A percentile compares a stretch with the other conserved stretches of the same genome.
Conservation (phyloP, 495 filamentous ascomycete species). For the Talaromyces wortmannii region DNA sequence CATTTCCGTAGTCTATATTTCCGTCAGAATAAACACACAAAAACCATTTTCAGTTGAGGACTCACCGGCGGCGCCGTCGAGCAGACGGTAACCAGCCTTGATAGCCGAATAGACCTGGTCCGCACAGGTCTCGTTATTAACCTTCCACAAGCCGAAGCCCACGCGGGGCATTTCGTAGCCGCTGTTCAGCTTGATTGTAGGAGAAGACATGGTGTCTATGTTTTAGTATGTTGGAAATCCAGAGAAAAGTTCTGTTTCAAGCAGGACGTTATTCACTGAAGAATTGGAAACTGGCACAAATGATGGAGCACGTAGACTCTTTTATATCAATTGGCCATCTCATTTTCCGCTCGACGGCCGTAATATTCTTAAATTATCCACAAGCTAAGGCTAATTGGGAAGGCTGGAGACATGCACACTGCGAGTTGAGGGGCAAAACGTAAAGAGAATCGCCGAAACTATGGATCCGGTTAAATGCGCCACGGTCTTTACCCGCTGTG, state of each 20-base stretch:
- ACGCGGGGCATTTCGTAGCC: conserved; percentile 84
- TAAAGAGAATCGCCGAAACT: too few relatives aligned
- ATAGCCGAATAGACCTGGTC: conserved; percentile 85
- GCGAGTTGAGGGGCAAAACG: background rate
- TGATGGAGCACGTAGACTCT: too few relatives aligned
- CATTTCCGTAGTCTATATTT: conserved; percentile 75
- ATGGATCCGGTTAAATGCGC: too few relatives aligned
- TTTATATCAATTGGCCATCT: too few relatives aligned
- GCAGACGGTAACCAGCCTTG: conserved; percentile 79
- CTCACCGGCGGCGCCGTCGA: conserved; percentile 82
- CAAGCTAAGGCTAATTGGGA: background rate
- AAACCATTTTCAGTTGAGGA: conserved; percentile 2
- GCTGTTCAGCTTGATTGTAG: conserved; percentile 68
- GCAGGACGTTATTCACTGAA: too few relatives aligned
- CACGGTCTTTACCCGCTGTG: too few relatives aligned
- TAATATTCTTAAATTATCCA: background rate
- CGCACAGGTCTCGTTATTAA: conserved; percentile 68
- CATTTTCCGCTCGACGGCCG: too few relatives aligned
- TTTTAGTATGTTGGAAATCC: too few relatives aligned
- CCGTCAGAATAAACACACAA: background rate
- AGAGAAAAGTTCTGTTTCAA: too few relatives aligned
- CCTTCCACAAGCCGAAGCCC: conserved; percentile 80
- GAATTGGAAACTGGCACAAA: too few relatives aligned
- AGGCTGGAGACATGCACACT: background rate
- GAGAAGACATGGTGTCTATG: background rate